Evolutionary conservation across 805 yeast species (phyloP).

Genomic region (Candida montana): DNA sequence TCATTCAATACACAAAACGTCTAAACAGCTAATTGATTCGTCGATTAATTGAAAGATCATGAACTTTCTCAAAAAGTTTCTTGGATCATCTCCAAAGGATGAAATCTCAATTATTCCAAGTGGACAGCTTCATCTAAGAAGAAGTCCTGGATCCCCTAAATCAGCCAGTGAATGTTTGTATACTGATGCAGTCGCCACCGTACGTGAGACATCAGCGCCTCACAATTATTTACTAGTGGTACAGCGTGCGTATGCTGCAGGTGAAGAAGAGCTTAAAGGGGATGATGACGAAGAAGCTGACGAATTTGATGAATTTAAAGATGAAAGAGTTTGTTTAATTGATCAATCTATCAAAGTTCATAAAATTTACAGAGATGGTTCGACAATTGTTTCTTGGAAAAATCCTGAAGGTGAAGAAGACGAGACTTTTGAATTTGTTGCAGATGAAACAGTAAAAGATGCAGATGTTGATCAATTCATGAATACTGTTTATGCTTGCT

Average conservation of each 20-base stretch:
- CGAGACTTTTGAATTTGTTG: slow-evolving; percentile 75
- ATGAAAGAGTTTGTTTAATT: slow-evolving; percentile 69
- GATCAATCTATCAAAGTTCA: slow-evolving; percentile 55
- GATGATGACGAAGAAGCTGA: slow-evolving; percentile 45
- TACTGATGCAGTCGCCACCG: slow-evolving; percentile 71
- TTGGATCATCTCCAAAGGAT: slow-evolving; percentile 51
- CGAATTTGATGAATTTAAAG: slow-evolving; percentile 34
- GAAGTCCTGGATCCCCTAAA: slow-evolving; percentile 79
- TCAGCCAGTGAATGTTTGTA: slow-evolving; percentile 81
- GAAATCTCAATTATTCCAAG: slow-evolving; percentile 66
- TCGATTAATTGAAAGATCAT: too few species aligned
- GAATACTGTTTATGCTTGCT: slow-evolving; percentile 56
- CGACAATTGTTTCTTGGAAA: slow-evolving; percentile 65
- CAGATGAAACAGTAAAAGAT: slow-evolving; percentile 51
- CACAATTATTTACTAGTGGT: slow-evolving; percentile 67
- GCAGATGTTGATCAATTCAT: slow-evolving; percentile 57
- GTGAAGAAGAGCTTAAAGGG: slow-evolving; percentile 46
- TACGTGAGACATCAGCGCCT: slow-evolving; percentile 62
- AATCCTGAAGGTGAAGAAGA: slow-evolving; percentile 85
- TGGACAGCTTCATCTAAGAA: slow-evolving; percentile 69
- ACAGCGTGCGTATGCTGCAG: slow-evolving; percentile 63
- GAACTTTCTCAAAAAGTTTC: slow-evolving; percentile 69
- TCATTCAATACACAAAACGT: too few species aligned
- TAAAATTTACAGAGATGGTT: slow-evolving; percentile 47
- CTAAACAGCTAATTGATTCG: too few species aligned